Base-by-base conservation (phyloP, 805 yeast species). In the Pichia sporocuriosa region DNA sequence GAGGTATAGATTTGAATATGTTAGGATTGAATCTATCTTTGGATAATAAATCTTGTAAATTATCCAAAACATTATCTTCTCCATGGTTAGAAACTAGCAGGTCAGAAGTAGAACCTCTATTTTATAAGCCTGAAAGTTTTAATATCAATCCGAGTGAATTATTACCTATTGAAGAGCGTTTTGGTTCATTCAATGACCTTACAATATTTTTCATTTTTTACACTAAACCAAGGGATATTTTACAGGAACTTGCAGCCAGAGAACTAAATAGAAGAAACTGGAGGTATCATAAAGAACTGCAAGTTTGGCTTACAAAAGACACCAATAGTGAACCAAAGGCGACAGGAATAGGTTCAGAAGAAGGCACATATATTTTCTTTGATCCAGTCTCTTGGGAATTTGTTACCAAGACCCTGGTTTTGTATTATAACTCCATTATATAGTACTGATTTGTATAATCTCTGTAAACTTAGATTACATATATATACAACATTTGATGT, bases 321-420 rank as follows among this genome's bases (percentile, higher is more conserved):
- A 84, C 95, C 23, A 77, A 78, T 53, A 79, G 80, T 47, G 97
- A 90, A 61, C 40, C 50, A 27, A 75, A 85, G 13, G 85, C 87
- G 45, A 76, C 83, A 26, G 82, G 81, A 28, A 90, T 84, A 43
- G 73, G 69, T 27, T 86, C 89, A 42, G 98, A 93, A 64, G 75
- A 90, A 47, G 97, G 98, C 1, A 79, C 88, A 9, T 93, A 93
- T 59, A 81, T 89, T 20, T 90, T 93, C 61, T 93, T 93, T 59
- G 97, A 93, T 57, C 97, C 97, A 4, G 85, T 81, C 51, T 78
- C 84, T 47, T 93, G 99, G 99, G 95, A 87, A 55, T 86, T 85
- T 62, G 88, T 90, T 49, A 87, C 84, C 46, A 75, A 75, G 61
- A 79, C 74, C 54, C 73, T 76, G 59, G 75, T 74, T 20, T 67